phyloP scores from a whole-genome alignment of 78 protist genomes.

The slime mould (Dictyostelium discoideum) region DNA sequence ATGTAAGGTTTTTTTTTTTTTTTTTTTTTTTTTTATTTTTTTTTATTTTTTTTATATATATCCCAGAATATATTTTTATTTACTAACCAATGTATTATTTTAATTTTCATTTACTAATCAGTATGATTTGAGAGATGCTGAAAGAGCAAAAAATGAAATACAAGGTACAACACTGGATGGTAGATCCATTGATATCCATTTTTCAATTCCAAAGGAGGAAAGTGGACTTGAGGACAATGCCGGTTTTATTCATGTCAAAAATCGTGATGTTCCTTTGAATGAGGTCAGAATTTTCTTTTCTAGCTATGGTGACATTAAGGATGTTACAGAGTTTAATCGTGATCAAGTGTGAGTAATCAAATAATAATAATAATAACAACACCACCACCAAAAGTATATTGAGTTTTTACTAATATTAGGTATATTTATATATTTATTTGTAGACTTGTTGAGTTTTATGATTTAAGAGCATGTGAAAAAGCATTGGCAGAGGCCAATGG shows the following conservation, averaged over 20 bases:
- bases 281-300: constrained; percentile 56
- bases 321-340: constrained; percentile 52
- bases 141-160: constrained; percentile 57
- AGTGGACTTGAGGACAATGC: constrained; percentile 48
- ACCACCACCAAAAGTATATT: no score
- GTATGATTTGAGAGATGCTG: constrained; percentile 80
- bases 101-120: neutral
- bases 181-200: constrained; percentile 76
- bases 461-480: constrained; percentile 74
- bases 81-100: no score
- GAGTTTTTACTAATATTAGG: no score
- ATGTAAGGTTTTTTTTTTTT: constrained; percentile 24
- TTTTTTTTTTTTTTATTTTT: no score
- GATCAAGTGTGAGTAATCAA: constrained; percentile 33
- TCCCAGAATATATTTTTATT: neutral
- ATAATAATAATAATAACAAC: no score
- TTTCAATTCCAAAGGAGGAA: constrained; percentile 77
- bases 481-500: constrained; percentile 62
- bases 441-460: constrained; percentile 77
- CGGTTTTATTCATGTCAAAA: constrained; percentile 52
- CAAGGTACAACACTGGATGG: constrained; percentile 27
- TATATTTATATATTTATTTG: no score
- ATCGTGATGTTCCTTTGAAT: constrained; percentile 18
- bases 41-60: no score
- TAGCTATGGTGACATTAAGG: constrained; percentile 59